These are phyloP conservation scores for Sorghum bicolor DNA, from an alignment of 176 grass and related monocot species.

Conservation along the genomic window Sorghum_bicolor_NCBIv3 NC_012870.2:18229001-18229500, in stretches of 20 bases:
- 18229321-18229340: background rate
- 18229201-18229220: background rate
- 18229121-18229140: constrained; percentile 61
- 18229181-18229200: background rate
- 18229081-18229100: constrained; percentile 79
- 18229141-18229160: constrained; percentile 48
- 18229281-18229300: background rate
- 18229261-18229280: background rate
- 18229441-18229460: background rate
- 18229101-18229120: constrained; percentile 92
- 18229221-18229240: background rate
- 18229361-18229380: background rate
- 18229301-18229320: background rate
- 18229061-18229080: constrained; percentile 83
- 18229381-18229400: background rate
- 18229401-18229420: background rate
- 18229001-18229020: constrained; percentile 68
- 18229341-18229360: background rate
- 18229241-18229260: background rate
- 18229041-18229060: constrained; percentile 73
- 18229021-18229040: constrained; percentile 60
- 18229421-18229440: background rate
- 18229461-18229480: background rate
- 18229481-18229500: background rate
- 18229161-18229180: background rate